Evolutionary conservation across 2,329 filamentous ascomycete genomes (phyloP).

Genomic region (Trichoderma pleuroti): DNA sequence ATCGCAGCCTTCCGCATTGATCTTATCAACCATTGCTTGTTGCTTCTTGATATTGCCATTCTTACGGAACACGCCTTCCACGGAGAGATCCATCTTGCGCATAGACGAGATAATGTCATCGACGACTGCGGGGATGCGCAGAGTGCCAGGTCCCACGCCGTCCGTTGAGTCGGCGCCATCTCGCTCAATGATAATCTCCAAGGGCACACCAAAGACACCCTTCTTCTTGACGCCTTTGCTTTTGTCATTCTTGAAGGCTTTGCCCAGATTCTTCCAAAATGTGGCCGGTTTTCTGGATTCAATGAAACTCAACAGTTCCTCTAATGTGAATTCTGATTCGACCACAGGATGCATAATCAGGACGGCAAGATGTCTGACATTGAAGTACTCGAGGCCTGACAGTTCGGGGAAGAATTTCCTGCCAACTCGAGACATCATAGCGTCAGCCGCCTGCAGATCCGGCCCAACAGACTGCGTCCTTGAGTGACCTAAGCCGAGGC

Average conservation of each 20-base stretch:
- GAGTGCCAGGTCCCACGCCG: constrained; percentile 84
- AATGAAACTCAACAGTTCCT: constrained; percentile 87
- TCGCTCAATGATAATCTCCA: constrained; percentile 85
- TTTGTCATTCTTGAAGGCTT: constrained; percentile 87
- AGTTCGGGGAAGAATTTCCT: constrained; percentile 96
- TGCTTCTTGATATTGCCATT: constrained; percentile 97
- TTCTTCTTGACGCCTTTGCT: constrained; percentile 80
- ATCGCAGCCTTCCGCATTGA: constrained; percentile 82
- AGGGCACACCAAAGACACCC: constrained; percentile 84
- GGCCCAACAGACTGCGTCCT: constrained; percentile 56
- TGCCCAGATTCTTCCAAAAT: constrained; percentile 98
- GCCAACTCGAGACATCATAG: constrained; percentile 50
- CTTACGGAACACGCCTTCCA: constrained; percentile 98
- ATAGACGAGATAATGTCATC: constrained; percentile 92
- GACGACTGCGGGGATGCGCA: constrained; percentile 90
- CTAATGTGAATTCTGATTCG: constrained; percentile 85
- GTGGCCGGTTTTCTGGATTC: constrained; percentile 85
- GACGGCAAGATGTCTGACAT: constrained; percentile 90
- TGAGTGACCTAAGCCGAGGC: constrained; percentile 63
- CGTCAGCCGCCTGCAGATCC: constrained; percentile 50
- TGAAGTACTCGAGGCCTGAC: constrained; percentile 94
- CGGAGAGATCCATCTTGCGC: constrained; percentile 98
- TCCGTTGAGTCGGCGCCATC: constrained; percentile 98
- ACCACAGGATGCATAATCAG: constrained; percentile 91
- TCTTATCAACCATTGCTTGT: constrained; percentile 77